Evolutionary conservation across 345 rosid species (phyloP).

Genomic region (Euphorbia lathyris): DNA sequence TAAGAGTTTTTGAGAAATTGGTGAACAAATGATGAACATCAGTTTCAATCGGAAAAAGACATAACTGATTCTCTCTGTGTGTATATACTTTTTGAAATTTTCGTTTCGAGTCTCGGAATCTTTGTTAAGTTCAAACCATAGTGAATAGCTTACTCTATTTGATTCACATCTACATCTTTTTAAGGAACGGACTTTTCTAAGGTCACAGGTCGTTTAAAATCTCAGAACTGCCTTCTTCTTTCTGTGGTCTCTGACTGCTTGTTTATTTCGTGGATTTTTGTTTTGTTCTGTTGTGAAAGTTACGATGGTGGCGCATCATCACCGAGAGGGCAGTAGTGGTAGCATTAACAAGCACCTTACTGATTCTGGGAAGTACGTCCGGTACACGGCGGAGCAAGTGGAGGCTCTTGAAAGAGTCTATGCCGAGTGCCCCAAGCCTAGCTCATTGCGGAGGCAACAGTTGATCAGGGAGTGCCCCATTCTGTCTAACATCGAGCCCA

Average conservation of each 20-base stretch:
- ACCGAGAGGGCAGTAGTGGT: constrained; percentile 81
- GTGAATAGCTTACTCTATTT: constrained; percentile 8
- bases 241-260: constrained; percentile 5
- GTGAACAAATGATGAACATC: constrained; percentile 5
- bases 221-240: constrained; percentile 15
- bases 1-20: constrained; percentile 7
- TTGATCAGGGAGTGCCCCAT: constrained; percentile 95
- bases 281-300: constrained; percentile 38
- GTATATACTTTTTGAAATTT: too few relatives aligned
- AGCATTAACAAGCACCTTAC: constrained; percentile 69
- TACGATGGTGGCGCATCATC: constrained; percentile 64
- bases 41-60: not conserved
- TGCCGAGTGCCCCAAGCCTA: constrained; percentile 96
- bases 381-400: constrained; percentile 97
- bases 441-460: constrained; percentile 93
- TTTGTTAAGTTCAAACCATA: constrained; percentile 8
- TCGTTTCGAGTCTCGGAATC: too few relatives aligned
- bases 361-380: constrained; percentile 84
- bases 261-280: constrained; percentile 10
- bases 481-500: constrained; percentile 90
- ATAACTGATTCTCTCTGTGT: constrained; percentile 4
- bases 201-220: constrained; percentile 21
- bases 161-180: constrained; percentile 1
- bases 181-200: constrained; percentile 44
- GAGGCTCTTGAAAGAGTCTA: constrained; percentile 98